Percentiles rank a stretch among this genome's conserved stretches.
phyloP scores from a whole-genome alignment of 495 filamentous ascomycete species.

The Trichoderma virens region DNA sequence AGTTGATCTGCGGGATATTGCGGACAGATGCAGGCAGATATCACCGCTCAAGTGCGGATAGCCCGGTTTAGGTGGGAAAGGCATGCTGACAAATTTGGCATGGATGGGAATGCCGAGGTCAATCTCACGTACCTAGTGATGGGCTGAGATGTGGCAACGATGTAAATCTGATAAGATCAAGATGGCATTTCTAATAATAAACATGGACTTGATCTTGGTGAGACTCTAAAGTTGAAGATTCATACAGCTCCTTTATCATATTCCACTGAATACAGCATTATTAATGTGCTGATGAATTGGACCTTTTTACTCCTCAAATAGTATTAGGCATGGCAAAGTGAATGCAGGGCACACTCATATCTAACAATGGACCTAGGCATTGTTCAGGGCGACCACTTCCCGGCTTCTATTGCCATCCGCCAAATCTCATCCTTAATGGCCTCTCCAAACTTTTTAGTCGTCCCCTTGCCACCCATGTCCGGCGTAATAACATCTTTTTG shows the following conservation, averaged over 20 bases:
- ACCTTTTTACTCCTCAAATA: too few species aligned
- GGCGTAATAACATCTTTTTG: slow-evolving; percentile 51
- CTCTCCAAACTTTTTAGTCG: slow-evolving; percentile 60
- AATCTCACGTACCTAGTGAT: too few species aligned
- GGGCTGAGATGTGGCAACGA: too few species aligned
- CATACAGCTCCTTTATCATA: too few species aligned
- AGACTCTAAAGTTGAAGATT: not conserved
- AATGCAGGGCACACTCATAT: too few species aligned
- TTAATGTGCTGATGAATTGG: too few species aligned
- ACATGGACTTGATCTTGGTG: not conserved
- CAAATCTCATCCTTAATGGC: slow-evolving; percentile 24
- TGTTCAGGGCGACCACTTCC: not conserved
- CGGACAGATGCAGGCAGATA: not conserved
- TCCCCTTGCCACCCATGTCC: slow-evolving; percentile 60
- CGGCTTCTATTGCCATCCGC: not conserved
- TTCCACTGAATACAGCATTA: too few species aligned
- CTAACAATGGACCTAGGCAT: too few species aligned
- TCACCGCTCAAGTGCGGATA: not conserved
- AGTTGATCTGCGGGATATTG: not conserved
- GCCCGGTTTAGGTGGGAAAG: too few species aligned
- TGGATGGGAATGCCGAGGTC: not conserved
- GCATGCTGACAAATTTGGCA: not conserved
- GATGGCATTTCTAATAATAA: too few species aligned
- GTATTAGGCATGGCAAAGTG: too few species aligned
- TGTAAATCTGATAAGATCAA: too few species aligned